A percentile compares a stretch with the other conserved stretches of the same genome.
These are phyloP conservation scores for Microstroma glucosiphilum DNA, from an alignment of 1,284 basidiomycete genomes.

Conservation along the genomic window DNA sequence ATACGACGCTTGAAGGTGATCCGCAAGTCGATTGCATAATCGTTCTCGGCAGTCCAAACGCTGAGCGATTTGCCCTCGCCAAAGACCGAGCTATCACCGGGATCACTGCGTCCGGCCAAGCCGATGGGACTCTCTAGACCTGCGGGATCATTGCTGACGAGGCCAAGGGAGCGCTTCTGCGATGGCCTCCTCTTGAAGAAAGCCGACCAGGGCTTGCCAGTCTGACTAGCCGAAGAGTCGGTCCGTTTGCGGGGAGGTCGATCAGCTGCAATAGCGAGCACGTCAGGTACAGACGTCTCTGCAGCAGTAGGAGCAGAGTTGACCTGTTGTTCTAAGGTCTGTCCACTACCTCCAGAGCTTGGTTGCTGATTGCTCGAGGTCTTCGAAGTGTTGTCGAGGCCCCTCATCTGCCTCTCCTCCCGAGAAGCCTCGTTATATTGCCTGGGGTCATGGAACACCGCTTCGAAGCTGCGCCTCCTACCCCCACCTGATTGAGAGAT, in stretches of 20 bases:
- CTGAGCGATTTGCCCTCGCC: slow-evolving; percentile 30
- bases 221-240: slow-evolving; percentile 25
- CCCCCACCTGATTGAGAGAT: slow-evolving; percentile 1
- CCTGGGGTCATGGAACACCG: slow-evolving; percentile 27
- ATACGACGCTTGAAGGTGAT: slow-evolving; percentile 87
- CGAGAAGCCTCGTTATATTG: slow-evolving; percentile 30
- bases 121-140: background rate
- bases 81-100: slow-evolving; percentile 23
- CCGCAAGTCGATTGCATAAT: slow-evolving; percentile 81
- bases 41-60: slow-evolving; percentile 72
- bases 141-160: slow-evolving; percentile 14
- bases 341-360: background rate
- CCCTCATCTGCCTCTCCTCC: slow-evolving; percentile 30
- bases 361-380: slow-evolving; percentile 2
- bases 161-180: slow-evolving; percentile 26
- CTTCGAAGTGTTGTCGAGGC: slow-evolving; percentile 8
- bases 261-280: slow-evolving; percentile 13
- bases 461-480: slow-evolving; percentile 36
- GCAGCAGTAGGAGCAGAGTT: slow-evolving; percentile 9
- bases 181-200: slow-evolving; percentile 29
- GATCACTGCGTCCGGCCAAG: background rate
- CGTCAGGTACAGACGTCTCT: slow-evolving; percentile 15
- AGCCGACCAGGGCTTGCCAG: slow-evolving; percentile 17
- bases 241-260: slow-evolving; percentile 17
- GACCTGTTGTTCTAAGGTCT: slow-evolving; percentile 1